Conservation (phyloP, 2,329 filamentous ascomycete species). For the Colletotrichum higginsianum region DNA sequence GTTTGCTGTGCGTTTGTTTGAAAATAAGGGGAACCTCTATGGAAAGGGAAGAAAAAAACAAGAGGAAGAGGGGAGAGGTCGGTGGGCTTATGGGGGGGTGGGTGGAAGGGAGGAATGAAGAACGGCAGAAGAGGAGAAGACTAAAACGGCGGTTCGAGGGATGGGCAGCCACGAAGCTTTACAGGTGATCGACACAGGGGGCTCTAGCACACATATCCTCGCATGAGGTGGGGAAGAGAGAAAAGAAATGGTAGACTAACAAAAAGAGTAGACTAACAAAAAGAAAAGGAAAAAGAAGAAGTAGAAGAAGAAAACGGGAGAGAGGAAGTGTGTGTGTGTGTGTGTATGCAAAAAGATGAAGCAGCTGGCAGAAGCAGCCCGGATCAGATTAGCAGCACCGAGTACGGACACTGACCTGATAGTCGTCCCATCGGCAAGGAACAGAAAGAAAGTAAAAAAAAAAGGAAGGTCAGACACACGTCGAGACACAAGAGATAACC, state of each 20-base stretch:
- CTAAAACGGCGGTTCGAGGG: not conserved
- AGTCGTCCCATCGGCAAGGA: not conserved
- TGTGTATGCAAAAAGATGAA: not conserved
- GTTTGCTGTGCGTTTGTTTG: no score
- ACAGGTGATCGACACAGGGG: slow-evolving; percentile 11
- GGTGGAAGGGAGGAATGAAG: not conserved
- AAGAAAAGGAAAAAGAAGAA: not conserved
- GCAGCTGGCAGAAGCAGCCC: not conserved
- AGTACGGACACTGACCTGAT: no score
- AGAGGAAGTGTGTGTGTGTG: not conserved
- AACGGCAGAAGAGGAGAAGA: slow-evolving; percentile 1
- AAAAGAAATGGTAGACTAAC: not conserved
- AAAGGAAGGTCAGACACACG: not conserved
- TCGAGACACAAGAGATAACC: not conserved
- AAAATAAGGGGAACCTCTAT: not conserved
- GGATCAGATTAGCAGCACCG: not conserved
- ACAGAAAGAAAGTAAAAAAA: slow-evolving; percentile 6
- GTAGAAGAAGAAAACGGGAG: no score
- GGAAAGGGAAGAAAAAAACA: not conserved
- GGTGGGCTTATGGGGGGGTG: not conserved
- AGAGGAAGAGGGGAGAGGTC: not conserved
- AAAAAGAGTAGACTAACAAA: not conserved
- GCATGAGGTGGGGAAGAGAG: not conserved
- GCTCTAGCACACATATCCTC: slow-evolving; percentile 15
- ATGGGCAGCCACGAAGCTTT: slow-evolving; percentile 17